A percentile compares a stretch with the other conserved stretches of the same genome.
Evolutionary conservation across 140 eudicot species (phyloP).

Genomic region (Senecio squalidus): DNA sequence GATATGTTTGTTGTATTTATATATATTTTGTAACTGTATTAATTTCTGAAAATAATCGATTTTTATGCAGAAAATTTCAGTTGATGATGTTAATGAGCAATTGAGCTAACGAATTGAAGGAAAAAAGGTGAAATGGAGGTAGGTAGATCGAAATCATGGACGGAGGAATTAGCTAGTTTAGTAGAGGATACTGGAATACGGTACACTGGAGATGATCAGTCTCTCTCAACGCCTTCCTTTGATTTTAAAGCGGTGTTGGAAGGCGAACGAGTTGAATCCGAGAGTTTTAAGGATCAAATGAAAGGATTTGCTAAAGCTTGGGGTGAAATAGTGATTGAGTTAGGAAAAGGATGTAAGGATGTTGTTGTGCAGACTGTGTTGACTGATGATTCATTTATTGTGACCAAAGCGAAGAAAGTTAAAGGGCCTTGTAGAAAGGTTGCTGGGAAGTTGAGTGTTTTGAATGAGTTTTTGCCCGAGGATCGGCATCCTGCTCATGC

Average conservation of each 20-base stretch:
- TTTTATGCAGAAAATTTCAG: too few relatives aligned
- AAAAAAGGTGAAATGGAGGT: slow-evolving; percentile 31
- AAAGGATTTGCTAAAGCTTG: slow-evolving; percentile 85
- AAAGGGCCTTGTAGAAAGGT: slow-evolving; percentile 36
- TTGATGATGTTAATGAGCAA: too few relatives aligned
- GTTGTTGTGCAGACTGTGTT: slow-evolving; percentile 64
- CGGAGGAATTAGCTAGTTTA: slow-evolving; percentile 79
- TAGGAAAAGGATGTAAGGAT: slow-evolving; percentile 76
- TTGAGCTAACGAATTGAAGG: too few relatives aligned
- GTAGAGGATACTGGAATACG: slow-evolving; percentile 68
- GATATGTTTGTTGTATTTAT: too few relatives aligned
- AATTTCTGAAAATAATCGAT: too few relatives aligned
- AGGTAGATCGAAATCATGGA: slow-evolving; percentile 53
- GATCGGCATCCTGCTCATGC: slow-evolving; percentile 76
- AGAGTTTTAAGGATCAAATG: slow-evolving; percentile 70
- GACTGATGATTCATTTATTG: slow-evolving; percentile 66
- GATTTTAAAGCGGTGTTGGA: slow-evolving; percentile 28
- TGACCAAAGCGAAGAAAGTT: slow-evolving; percentile 47
- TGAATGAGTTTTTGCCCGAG: slow-evolving; percentile 83
- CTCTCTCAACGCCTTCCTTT: slow-evolving; percentile 32
- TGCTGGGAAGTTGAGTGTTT: slow-evolving; percentile 41
- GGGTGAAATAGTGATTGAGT: slow-evolving; percentile 77
- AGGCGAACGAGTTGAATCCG: slow-evolving; percentile 35
- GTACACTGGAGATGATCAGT: slow-evolving; percentile 38
- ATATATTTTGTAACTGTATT: too few relatives aligned